Base-by-base conservation (phyloP, 148 eudicot genomes). In the Nepenthes gracilis region DNA sequence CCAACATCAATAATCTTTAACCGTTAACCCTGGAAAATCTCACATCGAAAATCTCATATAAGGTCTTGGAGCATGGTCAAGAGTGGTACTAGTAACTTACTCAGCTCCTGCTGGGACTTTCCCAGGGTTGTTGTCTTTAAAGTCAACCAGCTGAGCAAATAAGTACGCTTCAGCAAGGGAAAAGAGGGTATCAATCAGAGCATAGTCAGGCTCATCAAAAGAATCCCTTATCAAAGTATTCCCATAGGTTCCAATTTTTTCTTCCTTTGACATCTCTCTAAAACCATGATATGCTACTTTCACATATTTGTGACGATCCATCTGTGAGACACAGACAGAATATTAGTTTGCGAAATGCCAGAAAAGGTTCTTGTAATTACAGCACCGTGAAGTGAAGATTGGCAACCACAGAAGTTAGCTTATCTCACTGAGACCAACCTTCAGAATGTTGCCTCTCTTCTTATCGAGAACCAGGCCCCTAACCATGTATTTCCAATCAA, bases 201-300 rank as follows among this genome's bases (percentile, higher is more conserved):
- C 96, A 80, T 88, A 93, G 67, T 86, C 96, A 69, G 99, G 99
- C 72, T 84, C 96, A 67, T 93, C 96, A 81, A 93, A 93, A 36
- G 99, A 72, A 75, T 88, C 99, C 51, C 96, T 80, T 43, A 72
- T 79, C 75, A 93, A 80, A 52, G 82, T 77, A 64, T 70, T 86
- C 55, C 99, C 99, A 55, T 93, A 93, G 37, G 95, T 68, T 36
- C 80, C 82, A 62, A 78, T 83, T 75, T 88, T 93, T 65, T 88
- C 87, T 73, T 84, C 91, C 70, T 88, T 93, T 2, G 87, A 79
- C 76, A 88, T 47, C 70, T 86, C 95, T 67, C 53, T 77, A 49
- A 93, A 88, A 60, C 99, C 99, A 80, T 93, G 99, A 58, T 88
- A 86, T 70, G 99, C 99, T 60, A 93, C 89, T 81, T 93, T 93